Conservation (phyloP, 1,139 yeast species). For the Hyphopichia burtonii region DNA sequence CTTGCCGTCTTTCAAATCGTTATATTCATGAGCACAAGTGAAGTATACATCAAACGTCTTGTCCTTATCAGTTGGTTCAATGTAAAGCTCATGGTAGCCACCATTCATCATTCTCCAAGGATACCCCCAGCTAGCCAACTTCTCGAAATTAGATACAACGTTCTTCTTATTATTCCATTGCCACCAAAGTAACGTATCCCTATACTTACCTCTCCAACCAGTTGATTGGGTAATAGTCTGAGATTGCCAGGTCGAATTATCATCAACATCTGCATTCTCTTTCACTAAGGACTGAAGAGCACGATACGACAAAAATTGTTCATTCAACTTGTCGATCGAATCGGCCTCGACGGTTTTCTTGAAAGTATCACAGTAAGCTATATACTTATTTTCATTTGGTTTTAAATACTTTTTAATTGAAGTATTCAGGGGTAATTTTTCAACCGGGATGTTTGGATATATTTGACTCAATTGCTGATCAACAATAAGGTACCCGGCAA, state of each 20-base stretch:
- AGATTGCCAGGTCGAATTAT: neutral
- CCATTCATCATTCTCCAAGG: constrained; percentile 8
- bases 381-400: neutral
- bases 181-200: constrained; percentile 3
- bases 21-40: constrained; percentile 5
- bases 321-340: neutral
- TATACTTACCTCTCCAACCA: constrained; percentile 1
- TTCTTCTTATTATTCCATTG: constrained; percentile 3
- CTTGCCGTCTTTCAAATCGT: constrained; percentile 5
- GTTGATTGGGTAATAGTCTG: neutral
- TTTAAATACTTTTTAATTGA: neutral
- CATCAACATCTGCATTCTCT: neutral
- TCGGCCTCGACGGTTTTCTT: neutral
- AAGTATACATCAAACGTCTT: constrained; percentile 3
- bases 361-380: neutral
- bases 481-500: neutral
- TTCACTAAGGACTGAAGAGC: neutral
- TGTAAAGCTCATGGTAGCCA: constrained; percentile 6
- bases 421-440: neutral
- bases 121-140: constrained; percentile 5
- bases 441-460: neutral
- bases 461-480: neutral
- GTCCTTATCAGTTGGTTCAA: constrained; percentile 1
- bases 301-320: neutral
- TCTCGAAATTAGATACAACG: constrained; percentile 3